Percentiles rank a stretch among this genome's conserved stretches.
Evolutionary conservation across 2,329 filamentous ascomycete species (phyloP).

Genomic region (Trichoderma sp.): DNA sequence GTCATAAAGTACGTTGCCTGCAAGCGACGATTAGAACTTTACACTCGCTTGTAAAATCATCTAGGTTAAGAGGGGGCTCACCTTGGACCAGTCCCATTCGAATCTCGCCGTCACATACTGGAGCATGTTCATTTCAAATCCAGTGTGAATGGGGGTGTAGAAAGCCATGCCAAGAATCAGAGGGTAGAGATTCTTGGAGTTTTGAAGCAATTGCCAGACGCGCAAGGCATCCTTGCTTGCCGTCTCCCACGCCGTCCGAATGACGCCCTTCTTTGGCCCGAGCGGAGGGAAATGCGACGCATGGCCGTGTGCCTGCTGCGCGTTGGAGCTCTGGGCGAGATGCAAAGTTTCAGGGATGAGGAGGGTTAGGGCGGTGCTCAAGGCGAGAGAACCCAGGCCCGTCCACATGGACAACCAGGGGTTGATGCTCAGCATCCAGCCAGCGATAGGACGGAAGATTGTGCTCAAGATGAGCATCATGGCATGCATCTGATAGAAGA

Average conservation of each 20-base stretch:
- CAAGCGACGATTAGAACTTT: no score
- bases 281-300: no score
- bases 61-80: slow-evolving; percentile 27
- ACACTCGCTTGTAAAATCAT: no score
- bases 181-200: slow-evolving; percentile 35
- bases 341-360: no score
- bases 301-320: no score
- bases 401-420: slow-evolving; percentile 45
- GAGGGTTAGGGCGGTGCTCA: no score
- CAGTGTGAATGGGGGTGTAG: slow-evolving; percentile 35
- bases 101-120: slow-evolving; percentile 58
- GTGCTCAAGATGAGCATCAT: slow-evolving; percentile 42
- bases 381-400: slow-evolving; percentile 40
- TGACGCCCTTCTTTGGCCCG: slow-evolving; percentile 14
- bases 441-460: slow-evolving; percentile 44
- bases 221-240: no score
- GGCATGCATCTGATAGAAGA: slow-evolving; percentile 45
- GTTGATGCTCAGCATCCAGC: slow-evolving; percentile 42
- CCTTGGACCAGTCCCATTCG: slow-evolving; percentile 48
- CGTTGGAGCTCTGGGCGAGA: no score
- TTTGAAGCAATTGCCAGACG: no score
- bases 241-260: no score
- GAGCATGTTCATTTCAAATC: slow-evolving; percentile 42
- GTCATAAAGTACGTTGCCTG: background rate
- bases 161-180: slow-evolving; percentile 40